Evolutionary conservation across 2,329 filamentous ascomycete genomes (phyloP).

Genomic region (Tricladium varicosporioides): DNA sequence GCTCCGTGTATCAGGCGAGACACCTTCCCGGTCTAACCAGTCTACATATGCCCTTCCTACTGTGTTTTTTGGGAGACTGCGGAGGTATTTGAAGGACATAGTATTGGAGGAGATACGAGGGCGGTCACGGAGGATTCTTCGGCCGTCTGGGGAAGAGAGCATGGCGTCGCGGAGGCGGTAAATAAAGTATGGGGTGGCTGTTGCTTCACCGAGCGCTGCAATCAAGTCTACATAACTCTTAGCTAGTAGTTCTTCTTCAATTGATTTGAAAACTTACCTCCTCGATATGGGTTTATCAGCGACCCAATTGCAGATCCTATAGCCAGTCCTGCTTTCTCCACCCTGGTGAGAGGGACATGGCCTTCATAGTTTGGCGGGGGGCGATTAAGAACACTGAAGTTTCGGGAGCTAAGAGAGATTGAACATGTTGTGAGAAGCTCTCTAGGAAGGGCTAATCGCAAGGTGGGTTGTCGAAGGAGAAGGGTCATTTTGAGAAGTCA

Average conservation of each 20-base stretch:
- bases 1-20: conserved; percentile 85
- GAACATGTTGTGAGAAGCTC: conserved; percentile 5
- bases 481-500: not conserved
- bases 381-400: conserved; percentile 6
- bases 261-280: conserved; percentile 50
- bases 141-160: conserved; percentile 79
- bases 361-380: conserved; percentile 78
- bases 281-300: conserved; percentile 74
- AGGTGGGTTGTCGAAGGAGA: not conserved
- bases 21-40: conserved; percentile 93
- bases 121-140: conserved; percentile 85
- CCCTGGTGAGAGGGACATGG: conserved; percentile 80
- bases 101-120: conserved; percentile 80
- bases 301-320: conserved; percentile 62
- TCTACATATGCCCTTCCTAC: conserved; percentile 80
- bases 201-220: conserved; percentile 89
- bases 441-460: conserved; percentile 4
- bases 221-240: conserved; percentile 70
- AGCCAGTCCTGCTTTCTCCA: conserved; percentile 74
- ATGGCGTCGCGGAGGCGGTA: conserved; percentile 87
- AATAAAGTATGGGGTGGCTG: conserved; percentile 93
- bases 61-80: conserved; percentile 66
- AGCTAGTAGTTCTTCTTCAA: conserved; percentile 2
- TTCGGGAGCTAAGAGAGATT: not conserved
- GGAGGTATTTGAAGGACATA: conserved; percentile 64